Evolutionary conservation across 768 basidiomycete species (phyloP), one percentile per base, ranked within the genome.

Genomic region (Asterophora lycoperdoides): DNA sequence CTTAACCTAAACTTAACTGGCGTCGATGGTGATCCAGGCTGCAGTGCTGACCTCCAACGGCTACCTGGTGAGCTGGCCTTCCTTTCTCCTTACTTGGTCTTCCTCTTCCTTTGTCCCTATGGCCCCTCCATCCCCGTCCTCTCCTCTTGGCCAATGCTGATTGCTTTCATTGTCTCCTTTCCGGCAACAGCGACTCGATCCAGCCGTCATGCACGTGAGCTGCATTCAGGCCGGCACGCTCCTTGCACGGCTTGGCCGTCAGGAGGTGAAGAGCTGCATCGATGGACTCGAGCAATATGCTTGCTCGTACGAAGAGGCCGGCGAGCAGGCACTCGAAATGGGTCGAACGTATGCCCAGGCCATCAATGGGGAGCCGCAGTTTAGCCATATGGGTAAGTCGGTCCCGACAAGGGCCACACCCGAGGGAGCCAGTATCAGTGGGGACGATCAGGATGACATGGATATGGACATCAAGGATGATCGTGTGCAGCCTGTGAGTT

Each of bases 201-300:
- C 89, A 26, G 90, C 93, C 3, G 87, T 93, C 35, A 89, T 96
- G 79, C 87, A 90, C 52, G 87, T 89, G 60, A 82, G 84, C 56
- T 84, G 89, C 62, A 89, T 87, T 53, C 84, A 89, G 52, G 87
- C 92, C 0, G 93, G 93, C 10, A 80, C 76, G 41, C 72, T 93
- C 11, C 79, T 95, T 45, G 93, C 91, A 5, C 78, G 83, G 19
- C 68, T 87, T n/a, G 92, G 86, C 6, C 83, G 89, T 15, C 81
- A 83, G 1, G 93, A 94, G 65, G 90, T 88, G 28, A 68, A 75
- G 46, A 84, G 86, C 57, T 95, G 93, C 64, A 84, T 95, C 57
- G 80, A 77, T 18, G 93, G 89, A 23, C 74, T 96, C 18, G 78
- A 88, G 58, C 93, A 96, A 66, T 94, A 94, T 62, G 87, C 87